Conservation (phyloP, 2,329 filamentous ascomycete species). For the Aspergillus sp. region DNA sequence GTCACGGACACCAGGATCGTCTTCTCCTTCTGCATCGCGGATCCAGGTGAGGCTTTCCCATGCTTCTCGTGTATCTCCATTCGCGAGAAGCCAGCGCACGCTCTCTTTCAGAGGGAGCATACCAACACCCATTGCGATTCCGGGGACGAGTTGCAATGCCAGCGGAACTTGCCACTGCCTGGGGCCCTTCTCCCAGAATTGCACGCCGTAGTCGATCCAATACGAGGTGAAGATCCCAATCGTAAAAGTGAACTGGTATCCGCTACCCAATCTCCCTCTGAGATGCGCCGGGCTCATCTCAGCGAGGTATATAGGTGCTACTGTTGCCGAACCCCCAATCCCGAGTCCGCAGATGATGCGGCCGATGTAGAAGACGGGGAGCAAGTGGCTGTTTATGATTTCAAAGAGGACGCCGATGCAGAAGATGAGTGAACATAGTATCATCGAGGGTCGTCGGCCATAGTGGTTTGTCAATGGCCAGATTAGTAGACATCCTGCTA, state of each 20-base stretch:
- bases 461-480: conserved; percentile 54
- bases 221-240: conserved; percentile 57
- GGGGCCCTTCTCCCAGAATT: conserved; percentile 32
- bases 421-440: conserved; percentile 53
- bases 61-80: conserved; percentile 51
- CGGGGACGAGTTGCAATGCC: conserved; percentile 56
- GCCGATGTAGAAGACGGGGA: conserved; percentile 52
- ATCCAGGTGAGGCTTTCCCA: conserved; percentile 57
- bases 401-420: conserved; percentile 53
- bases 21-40: conserved; percentile 47
- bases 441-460: conserved; percentile 52
- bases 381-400: conserved; percentile 51
- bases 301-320: conserved; percentile 50
- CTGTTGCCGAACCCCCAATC: conserved; percentile 52
- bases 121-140: conserved; percentile 53
- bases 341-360: conserved; percentile 55
- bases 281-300: conserved; percentile 54
- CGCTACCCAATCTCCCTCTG: conserved; percentile 54
- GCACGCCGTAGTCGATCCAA: conserved; percentile 57
- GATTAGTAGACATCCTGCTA: conserved; percentile 56
- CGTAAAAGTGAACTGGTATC: conserved; percentile 58
- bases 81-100: conserved; percentile 55
- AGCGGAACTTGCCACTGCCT: conserved; percentile 62
- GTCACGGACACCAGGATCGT: conserved; percentile 31
- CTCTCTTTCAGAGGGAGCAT: conserved; percentile 56